Evolutionary conservation across 164 flowering plant species (phyloP), one percentile per base, ranked within the genome.

Genomic region (Annona squamosa): DNA sequence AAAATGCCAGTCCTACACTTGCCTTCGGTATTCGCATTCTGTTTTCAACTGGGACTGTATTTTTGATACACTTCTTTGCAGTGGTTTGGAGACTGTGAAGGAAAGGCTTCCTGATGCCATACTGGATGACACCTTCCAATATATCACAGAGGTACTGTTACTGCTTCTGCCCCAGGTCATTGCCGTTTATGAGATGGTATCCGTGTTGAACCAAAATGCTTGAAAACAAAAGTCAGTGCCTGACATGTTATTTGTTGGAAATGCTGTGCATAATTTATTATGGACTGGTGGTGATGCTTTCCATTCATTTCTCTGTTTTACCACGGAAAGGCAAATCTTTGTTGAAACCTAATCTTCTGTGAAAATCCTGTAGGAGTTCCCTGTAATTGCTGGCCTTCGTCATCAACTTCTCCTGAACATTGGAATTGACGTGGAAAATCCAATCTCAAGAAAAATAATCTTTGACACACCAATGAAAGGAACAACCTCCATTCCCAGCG

Each of bases 351-450:
- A 13, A 63, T 62, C 65, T 48, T 48, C 52, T 70, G 57, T 70
- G 64, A 56, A n/a, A 59, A 67, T 4, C 16, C 73, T 73, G 37
- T 56, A 84, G 87, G 82, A 84, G 63, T 81, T 81, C 69, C 87
- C 87, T 2, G 48, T 79, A 17, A 84, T 84, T 44, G 63, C 67
- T 66, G 65, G 59, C 9, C 69, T 82, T 73, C 82, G 77, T 26
- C 48, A 81, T 13, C 80, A 79, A 63, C 80, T 84, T 41, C 76
- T 72, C 5, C 68, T 82, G 66, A 66, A 73, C 5, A 47, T 76
- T 43, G 82, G 81, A 65, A 74, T 26, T 43, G 61, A n/a, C 56
- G 71, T 74, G 17, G 72, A 77, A 18, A 43, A 67, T 45, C 69
- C 45, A 44, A 17, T 68, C 13, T 19, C 18, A 47, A 45, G 19